Evolutionary conservation across 805 yeast genomes (phyloP).

Genomic region (Wickerhamomyces silvicola): DNA sequence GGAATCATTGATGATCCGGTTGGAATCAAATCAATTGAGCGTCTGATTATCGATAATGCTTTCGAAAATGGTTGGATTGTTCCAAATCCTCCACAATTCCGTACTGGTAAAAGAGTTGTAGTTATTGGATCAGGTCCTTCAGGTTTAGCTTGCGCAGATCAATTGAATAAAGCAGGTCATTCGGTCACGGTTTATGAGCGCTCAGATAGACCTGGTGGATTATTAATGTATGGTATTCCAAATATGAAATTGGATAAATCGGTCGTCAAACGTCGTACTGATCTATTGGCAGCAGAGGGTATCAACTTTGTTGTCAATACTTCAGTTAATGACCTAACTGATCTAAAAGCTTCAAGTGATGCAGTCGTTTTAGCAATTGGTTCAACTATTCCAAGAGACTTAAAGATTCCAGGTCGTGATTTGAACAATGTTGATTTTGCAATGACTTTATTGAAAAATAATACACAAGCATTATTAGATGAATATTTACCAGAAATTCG

Average conservation of each 20-base stretch:
- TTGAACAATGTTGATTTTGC: slow-evolving; percentile 88
- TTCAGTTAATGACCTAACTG: slow-evolving; percentile 78
- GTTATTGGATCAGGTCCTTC: slow-evolving; percentile 96
- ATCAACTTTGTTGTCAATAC: slow-evolving; percentile 69
- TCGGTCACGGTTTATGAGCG: slow-evolving; percentile 87
- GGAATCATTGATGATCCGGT: slow-evolving; percentile 94
- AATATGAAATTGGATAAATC: slow-evolving; percentile 96
- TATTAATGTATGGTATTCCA: slow-evolving; percentile 98
- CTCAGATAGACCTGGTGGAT: slow-evolving; percentile 93
- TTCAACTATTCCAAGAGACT: slow-evolving; percentile 92
- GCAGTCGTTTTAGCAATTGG: slow-evolving; percentile 93
- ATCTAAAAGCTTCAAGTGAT: slow-evolving; percentile 57
- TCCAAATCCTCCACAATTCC: slow-evolving; percentile 68
- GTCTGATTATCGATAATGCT: slow-evolving; percentile 94
- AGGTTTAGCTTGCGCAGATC: slow-evolving; percentile 96
- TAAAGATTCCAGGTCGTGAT: slow-evolving; percentile 90
- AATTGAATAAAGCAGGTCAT: slow-evolving; percentile 95
- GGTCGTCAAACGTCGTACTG: slow-evolving; percentile 88
- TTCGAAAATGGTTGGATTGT: slow-evolving; percentile 95
- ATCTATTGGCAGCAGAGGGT: slow-evolving; percentile 87
- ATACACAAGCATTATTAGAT: slow-evolving; percentile 85
- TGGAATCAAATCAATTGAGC: slow-evolving; percentile 92
- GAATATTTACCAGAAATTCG: slow-evolving; percentile 74
- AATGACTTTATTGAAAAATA: slow-evolving; percentile 82
- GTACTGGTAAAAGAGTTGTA: slow-evolving; percentile 85